Conservation (phyloP, 2,329 filamentous ascomycete genomes). For the Penicillium sp. region DNA sequence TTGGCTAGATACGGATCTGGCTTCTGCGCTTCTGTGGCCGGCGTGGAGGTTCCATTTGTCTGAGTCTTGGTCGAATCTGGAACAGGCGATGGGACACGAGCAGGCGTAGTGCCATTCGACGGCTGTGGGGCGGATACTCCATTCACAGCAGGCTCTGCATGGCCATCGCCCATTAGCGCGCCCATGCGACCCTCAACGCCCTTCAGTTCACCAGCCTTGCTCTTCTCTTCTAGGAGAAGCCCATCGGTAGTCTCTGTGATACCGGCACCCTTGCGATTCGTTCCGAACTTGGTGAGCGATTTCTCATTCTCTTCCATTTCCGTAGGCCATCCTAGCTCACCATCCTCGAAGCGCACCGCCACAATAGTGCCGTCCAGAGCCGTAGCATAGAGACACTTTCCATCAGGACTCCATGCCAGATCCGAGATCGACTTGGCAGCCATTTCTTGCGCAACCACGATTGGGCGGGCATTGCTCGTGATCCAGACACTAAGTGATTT, state of each 20-base stretch:
- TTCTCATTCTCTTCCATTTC: conserved; percentile 88
- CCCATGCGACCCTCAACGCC: conserved; percentile 96
- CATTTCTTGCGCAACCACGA: conserved; percentile 88
- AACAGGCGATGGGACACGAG: conserved; percentile 40
- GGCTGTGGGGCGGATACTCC: conserved; percentile 46
- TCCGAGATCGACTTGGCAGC: conserved; percentile 92
- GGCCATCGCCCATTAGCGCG: conserved; percentile 90
- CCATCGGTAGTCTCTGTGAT: conserved; percentile 93
- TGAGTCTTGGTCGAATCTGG: conserved; percentile 43
- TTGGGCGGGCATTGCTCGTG: conserved; percentile 88
- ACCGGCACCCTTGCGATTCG: conserved; percentile 82
- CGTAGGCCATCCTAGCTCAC: conserved; percentile 88
- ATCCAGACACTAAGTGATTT: conserved; percentile 98
- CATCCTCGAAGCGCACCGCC: conserved; percentile 78
- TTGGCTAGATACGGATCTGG: conserved; percentile 64
- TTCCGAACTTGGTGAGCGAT: conserved; percentile 89
- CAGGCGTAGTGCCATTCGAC: conserved; percentile 54
- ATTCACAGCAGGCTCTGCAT: conserved; percentile 60
- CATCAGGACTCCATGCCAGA: conserved; percentile 91
- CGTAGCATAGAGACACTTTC: conserved; percentile 81
- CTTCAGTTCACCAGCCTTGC: conserved; percentile 86
- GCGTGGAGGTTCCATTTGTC: conserved; percentile 43
- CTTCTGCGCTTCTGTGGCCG: conserved; percentile 45
- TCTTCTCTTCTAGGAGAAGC: conserved; percentile 83
- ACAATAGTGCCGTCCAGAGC: conserved; percentile 91